Evolutionary conservation across 164 flowering plant genomes (phyloP), one percentile per base, ranked within the genome.

Genomic region (Pachysandra terminalis): DNA sequence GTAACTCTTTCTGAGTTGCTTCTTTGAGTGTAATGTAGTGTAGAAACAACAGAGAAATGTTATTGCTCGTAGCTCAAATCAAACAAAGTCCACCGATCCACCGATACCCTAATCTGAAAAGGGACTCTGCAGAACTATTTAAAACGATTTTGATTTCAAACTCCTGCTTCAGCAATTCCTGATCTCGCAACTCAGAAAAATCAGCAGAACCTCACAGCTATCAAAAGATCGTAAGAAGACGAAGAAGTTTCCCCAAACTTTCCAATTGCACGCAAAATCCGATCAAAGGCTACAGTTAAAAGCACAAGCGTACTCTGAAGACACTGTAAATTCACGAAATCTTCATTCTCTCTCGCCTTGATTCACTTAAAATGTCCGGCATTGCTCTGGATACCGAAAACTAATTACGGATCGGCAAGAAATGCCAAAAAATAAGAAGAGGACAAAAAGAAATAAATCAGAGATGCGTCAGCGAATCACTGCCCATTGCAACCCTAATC

Each of bases 341-440:
- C 17, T 54, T 55, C 17, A 41, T 40, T 55, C 7, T 17, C 40
- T 41, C 56, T 32, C 59, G 24, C 61, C 19, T 17, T 40, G 37
- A 53, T 65, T 54, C 21, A 51, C 65, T n/a, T 45, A 13, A 61
- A 66, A 66, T 26, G 26, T 45, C 66, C 27, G 49, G 24, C 54
- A 26, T 22, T 60, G 32, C 26, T 22, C 41, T 48, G 15, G 49
- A 61, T 7, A 61, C 37, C 37, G 37, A 59, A 21, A 66, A 60
- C 45, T 53, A 19, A 27, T 32, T 19, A 19, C 23, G 23, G 9
- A 53, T 53, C 9, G 22, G 56, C 24, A 19, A 67, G 25, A 67
- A 37, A 45, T 45, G 51, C 51, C 15, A 5, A 45, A 45, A 45
- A 10, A 45, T 45, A 45, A 45, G 15, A 45, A 12, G 51, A 45